Conservation (phyloP, 306 rosid genomes). For the Vigna angularis region DNA sequence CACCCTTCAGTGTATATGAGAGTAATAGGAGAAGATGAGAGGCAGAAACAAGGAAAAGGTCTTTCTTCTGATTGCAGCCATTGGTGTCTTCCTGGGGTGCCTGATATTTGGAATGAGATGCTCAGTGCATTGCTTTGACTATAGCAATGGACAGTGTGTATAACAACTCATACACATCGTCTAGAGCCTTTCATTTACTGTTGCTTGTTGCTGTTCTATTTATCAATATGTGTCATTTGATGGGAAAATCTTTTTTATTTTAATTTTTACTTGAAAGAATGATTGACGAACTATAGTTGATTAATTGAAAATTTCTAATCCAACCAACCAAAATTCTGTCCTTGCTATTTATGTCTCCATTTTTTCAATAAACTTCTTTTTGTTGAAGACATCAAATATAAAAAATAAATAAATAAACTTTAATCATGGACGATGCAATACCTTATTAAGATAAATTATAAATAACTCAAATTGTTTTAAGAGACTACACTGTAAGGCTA, state of each 20-base stretch:
- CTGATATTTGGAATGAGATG: constrained; percentile 84
- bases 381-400: too few relatives aligned
- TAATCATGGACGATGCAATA: too few relatives aligned
- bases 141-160: neutral
- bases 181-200: constrained; percentile 39
- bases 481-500: too few relatives aligned
- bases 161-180: constrained; percentile 38
- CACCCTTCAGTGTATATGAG: constrained; percentile 78
- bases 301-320: too few relatives aligned
- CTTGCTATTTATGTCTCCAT: too few relatives aligned
- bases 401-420: too few relatives aligned
- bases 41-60: constrained; percentile 49
- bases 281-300: too few relatives aligned
- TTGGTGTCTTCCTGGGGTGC: constrained; percentile 92
- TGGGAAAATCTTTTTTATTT: neutral
- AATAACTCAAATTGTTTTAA: too few relatives aligned
- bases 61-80: constrained; percentile 86
- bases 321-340: too few relatives aligned
- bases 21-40: constrained; percentile 59
- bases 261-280: too few relatives aligned
- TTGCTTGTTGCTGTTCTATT: constrained; percentile 20
- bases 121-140: constrained; percentile 64
- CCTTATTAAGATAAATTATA: too few relatives aligned
- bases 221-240: neutral
- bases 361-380: too few relatives aligned